Evolutionary conservation across 2,329 filamentous ascomycete species (phyloP), one percentile per base, ranked within the genome.

Genomic region (Aureobasidium uvarum): DNA sequence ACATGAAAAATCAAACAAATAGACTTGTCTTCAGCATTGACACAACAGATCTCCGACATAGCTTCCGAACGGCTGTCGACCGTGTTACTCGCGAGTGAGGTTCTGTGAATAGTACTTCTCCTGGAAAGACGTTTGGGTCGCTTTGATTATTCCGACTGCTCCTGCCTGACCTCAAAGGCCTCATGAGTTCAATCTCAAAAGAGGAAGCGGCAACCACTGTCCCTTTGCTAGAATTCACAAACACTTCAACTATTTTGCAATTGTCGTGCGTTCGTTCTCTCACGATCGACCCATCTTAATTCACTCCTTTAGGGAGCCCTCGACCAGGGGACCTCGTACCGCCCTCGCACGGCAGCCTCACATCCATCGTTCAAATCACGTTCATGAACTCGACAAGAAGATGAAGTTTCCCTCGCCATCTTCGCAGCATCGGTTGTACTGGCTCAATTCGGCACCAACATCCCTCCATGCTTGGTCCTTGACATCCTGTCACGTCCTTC

Each of bases 401-500:
- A 58, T 65, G 52, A 48, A 51, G n/a, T 10, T 36, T 18, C n/a
- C 43, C 3, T 59, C 16, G 11, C 20, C 10, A 2, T 59, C n/a
- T 28, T 14, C 36, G 45, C 38, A 4, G 63, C n/a, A 23, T 7
- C 33, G 18, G 16, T 13, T 39, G 48, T 45, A 50, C 38, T 54
- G 16, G 46, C 60, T 54, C 60, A 45, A 36, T 33, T 18, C 16
- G 36, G 36, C 13, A 25, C 25, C 14, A 18, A 65, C 10, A 23
- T 65, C 18, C 63, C 63, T 20, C 28, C 54, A 10, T 65, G 63
- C 25, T 23, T 65, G 63, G 63, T 65, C n/a, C n/a, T 11, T n/a
- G 3, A 33, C 8, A 3, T 39, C 13, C n/a, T 2, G 3, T 36
- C 33, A 36, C 28, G 5, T 16, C 25, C 18, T 18, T 25, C 5